Base-by-base conservation (phyloP, 2,329 filamentous ascomycete species). In the Ophiognomonia clavigignenti-juglandacearum region DNA sequence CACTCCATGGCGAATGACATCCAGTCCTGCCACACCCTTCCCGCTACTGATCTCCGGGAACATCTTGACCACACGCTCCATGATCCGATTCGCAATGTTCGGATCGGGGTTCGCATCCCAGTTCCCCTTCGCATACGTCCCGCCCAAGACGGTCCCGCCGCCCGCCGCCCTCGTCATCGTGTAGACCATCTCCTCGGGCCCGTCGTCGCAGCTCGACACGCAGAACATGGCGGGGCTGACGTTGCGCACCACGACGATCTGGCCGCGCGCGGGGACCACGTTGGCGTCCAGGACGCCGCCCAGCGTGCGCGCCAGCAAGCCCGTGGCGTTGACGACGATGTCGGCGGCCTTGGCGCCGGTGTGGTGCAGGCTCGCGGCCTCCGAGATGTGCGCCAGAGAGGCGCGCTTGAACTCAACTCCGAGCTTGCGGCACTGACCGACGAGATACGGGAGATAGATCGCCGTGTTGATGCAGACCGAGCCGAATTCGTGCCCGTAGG, bases 391-490 rank as follows among this genome's bases (percentile, higher is more conserved):
- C n/a, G 69, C 66, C 39, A 91, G 66, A 1, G 76, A 63, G 3
- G 69, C 80, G 18, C 88, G 78, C 57, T 79, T 77, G 58, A 92
- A 70, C 1, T 80, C 71, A 6, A 87, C 85, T 23, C 88, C 87
- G 47, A 82, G 79, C 56, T 80, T 82, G 23, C 86, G 74, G 63
- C 88, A 95, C 67, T 93, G 84, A 1, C 87, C 86, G 0, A 87
- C 72, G 0, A 97, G 82, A 81, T 87, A 96, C 4, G 88, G 82
- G 2, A 96, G 80, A 67, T 96, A 97, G 48, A 96, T 68, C 35
- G 86, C 81, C 0, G 88, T 88, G 68, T 97, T 96, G 64, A 96
- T 92, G 68, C 91, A 96, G 34, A 96, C 83, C 1, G 87, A 92
- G 7, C 80, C 88, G 64, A 93, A 96, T 46, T 77, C 73, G 42